phyloP scores from a whole-genome alignment of 164 flowering plant genomes.

The Stephania japonica region DNA sequence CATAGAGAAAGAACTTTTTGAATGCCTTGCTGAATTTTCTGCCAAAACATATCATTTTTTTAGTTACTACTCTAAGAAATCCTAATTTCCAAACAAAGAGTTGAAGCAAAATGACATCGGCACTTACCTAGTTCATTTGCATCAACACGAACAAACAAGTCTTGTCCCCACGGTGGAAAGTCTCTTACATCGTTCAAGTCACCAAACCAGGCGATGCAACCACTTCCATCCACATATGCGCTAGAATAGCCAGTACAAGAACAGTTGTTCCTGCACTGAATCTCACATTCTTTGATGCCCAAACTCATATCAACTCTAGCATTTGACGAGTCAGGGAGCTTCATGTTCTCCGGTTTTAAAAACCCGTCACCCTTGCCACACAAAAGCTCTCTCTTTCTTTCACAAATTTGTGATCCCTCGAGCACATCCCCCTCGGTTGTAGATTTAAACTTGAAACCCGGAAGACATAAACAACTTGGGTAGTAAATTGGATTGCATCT shows the following conservation, averaged over 20 bases:
- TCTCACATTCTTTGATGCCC: not conserved
- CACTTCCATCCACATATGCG: constrained; percentile 1
- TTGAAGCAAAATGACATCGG: not conserved
- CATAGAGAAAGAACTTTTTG: not conserved
- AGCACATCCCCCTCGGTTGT: not conserved
- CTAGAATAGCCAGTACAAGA: constrained; percentile 3
- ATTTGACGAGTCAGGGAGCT: constrained; percentile 10
- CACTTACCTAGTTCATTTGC: not conserved
- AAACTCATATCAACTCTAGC: not conserved
- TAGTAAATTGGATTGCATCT: not conserved
- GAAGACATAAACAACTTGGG: constrained; percentile 9
- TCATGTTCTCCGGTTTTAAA: not conserved
- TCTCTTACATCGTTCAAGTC: constrained; percentile 3
- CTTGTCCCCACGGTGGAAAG: not conserved
- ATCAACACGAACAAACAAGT: constrained; percentile 1
- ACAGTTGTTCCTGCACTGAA: constrained; percentile 5
- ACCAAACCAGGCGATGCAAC: not conserved
- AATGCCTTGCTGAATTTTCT: not conserved
- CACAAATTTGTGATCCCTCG: constrained; percentile 14
- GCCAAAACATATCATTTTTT: not conserved
- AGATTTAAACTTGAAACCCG: constrained; percentile 10
- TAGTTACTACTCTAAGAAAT: no score
- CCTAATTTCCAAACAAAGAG: not conserved
- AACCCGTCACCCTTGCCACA: constrained; percentile 10
- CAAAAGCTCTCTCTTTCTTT: not conserved